Evolutionary conservation across 495 filamentous ascomycete species (phyloP), one percentile per base, ranked within the genome.

Genomic region (Extremus antarcticus): DNA sequence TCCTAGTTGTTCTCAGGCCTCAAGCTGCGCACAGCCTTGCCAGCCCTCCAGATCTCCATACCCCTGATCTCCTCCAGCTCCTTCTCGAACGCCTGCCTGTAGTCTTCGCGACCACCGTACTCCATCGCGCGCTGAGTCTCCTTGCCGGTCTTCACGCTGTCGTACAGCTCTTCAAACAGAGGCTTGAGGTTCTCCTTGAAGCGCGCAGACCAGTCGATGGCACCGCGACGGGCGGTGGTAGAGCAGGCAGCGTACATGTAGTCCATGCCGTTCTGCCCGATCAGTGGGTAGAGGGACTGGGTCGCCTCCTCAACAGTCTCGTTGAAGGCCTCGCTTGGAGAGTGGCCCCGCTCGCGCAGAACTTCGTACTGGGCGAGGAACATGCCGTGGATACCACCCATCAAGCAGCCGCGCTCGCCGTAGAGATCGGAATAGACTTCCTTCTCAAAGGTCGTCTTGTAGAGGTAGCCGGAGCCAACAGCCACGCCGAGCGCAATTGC

Each of bases 191-290:
- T 88, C 62, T 88, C 85, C 83, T 94, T 95, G 86, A 97, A 97
- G 63, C 75, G 77, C 68, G 80, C 79, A 70, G 86, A 91, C 94
- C 92, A 98, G 80, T 97, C 92, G 69, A 98, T 94, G 74, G 92
- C 92, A 75, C 92, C 92, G 69, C 92, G 90, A 68, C 92, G 87
- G 65, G 92, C 92, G 40, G 94, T 97, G 66, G 94, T 97, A 52
- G 91, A 97, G 86, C 92, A 98, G 61, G 92, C 92, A 64, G 90
- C 89, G 78, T 95, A 98, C 94, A 98, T 97, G 88, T 92, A 98
- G 79, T 97, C 92, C 92, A 98, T 98, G 63, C 92, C 92, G 72
- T 97, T 85, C 66, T 78, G 79, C 69, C 90, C 92, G 66, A 98
- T 97, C 63, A 98, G 78, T 54, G 92, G 92, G 80, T 97, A 98